Base-by-base conservation (phyloP, 768 basidiomycete genomes). In the Amanita rubescens region DNA sequence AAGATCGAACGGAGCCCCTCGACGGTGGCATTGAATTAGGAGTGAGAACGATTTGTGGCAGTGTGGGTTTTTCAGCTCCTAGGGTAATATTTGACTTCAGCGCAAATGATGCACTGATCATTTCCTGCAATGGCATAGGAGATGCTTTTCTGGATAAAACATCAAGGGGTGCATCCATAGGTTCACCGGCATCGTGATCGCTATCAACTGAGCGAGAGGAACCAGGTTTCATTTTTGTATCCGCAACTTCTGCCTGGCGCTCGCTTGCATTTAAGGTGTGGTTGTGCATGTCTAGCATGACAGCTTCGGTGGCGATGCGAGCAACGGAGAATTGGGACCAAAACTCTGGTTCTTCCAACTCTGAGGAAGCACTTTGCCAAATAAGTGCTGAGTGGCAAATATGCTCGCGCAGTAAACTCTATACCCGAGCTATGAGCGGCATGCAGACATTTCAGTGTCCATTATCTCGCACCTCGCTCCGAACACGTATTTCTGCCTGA, bases 311-410 rank as follows among this genome's bases (percentile, higher is more conserved):
- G 8, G 78, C 74, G 43, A 91, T 83, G 34, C 77, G 72, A 15
- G 82, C 71, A 46, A 82, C 71, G 51, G 77, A 76, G 61, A 84
- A 82, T 42, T 78, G 72, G 11, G 75, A 69, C 90, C 90, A 94
- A 52, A 84, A 77, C 62, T 81, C 75, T 10, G 74, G 74, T 60
- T 81, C 75, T 7, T 74, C 72, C 14, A 92, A 71, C 58, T 94
- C 92, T 3, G 74, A 71, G 3, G 67, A 63, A 51, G 81, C 79
- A 57, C 87, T 84, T 39, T 78, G 75, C 74, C 79, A 80, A 49
- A 92, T 75, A 48, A 93, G 70, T 10, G 81, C 70, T 2, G 89
- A 84, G 66, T 93, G 90, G 55, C 89, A 81, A 27, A 80, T 75
- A 60, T 89, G 85, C 39, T 78, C 77, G 12, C 85, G 82, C 33